Percentiles rank a stretch among this genome's conserved stretches.
Evolutionary conservation across 2,329 filamentous ascomycete species (phyloP).

Genomic region (Tolypocladium tundrense): DNA sequence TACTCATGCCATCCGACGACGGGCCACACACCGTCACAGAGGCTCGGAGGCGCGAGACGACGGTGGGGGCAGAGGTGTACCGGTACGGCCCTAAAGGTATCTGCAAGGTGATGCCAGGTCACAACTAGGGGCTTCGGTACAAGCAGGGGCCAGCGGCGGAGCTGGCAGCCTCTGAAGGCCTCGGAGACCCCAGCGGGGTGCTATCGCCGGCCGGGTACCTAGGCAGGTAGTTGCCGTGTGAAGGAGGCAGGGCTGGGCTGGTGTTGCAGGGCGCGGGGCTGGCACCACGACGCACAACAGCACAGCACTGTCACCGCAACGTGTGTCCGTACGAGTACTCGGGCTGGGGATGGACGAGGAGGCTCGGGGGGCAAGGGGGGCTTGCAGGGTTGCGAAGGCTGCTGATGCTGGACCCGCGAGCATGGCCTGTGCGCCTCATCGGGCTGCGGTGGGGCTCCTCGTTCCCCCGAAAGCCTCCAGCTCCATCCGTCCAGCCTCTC

Average conservation of each 20-base stretch:
- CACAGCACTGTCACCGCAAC: neutral
- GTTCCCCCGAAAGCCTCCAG: neutral
- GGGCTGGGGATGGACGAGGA: neutral
- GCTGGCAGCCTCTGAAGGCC: neutral
- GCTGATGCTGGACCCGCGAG: neutral
- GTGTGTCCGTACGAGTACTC: neutral
- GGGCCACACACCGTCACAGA: too few species aligned
- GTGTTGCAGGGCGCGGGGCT: neutral
- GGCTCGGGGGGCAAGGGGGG: neutral
- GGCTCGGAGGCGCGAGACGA: too few species aligned
- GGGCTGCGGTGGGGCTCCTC: neutral
- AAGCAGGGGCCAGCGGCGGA: neutral
- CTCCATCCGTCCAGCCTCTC: neutral
- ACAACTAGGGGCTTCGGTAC: neutral
- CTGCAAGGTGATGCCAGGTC: neutral
- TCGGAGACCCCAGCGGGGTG: neutral
- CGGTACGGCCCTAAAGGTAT: neutral
- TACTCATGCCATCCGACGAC: neutral
- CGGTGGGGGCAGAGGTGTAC: too few species aligned
- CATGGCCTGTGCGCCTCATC: neutral
- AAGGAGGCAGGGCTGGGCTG: neutral
- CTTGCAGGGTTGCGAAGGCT: neutral
- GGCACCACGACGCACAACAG: neutral
- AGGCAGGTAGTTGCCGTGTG: neutral
- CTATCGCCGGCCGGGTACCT: neutral